A percentile compares a stretch with the other conserved stretches of the same genome.
These are phyloP conservation scores for Tricholoma saponaceum DNA, from an alignment of 768 basidiomycete species.

Conservation along the genomic window DNA sequence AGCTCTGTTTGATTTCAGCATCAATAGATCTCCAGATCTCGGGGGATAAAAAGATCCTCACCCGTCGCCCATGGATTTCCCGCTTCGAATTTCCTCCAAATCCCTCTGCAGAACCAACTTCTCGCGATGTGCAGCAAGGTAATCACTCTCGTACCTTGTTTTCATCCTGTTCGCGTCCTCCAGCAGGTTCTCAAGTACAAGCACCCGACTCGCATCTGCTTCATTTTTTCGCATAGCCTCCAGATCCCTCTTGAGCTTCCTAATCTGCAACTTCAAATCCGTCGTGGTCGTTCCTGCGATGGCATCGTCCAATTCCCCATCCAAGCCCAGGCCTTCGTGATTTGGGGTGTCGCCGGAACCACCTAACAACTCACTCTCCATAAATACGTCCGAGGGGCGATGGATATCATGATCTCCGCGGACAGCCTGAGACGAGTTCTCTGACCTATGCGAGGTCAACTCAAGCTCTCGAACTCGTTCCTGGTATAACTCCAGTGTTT, in stretches of 20 bases:
- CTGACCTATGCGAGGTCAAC: conserved; percentile 51
- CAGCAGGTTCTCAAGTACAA: conserved; percentile 88
- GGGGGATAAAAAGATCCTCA: conserved; percentile 28
- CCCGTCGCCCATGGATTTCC: conserved; percentile 83
- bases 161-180: conserved; percentile 93
- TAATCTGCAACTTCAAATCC: conserved; percentile 84
- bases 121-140: conserved; percentile 78
- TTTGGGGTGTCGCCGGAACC: conserved; percentile 28
- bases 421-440: conserved; percentile 25
- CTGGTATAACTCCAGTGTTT: conserved; percentile 85
- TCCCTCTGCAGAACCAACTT: conserved; percentile 76
- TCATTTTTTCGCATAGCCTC: conserved; percentile 70
- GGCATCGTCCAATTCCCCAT: conserved; percentile 85
- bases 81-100: conserved; percentile 85
- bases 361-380: conserved; percentile 30
- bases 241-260: conserved; percentile 77
- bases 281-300: conserved; percentile 85
- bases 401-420: conserved; percentile 16
- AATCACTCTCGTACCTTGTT: conserved; percentile 83
- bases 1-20: conserved; percentile 40
- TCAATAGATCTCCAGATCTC: not conserved
- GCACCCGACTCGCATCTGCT: conserved; percentile 67
- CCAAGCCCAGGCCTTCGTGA: conserved; percentile 57
- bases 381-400: conserved; percentile 12
- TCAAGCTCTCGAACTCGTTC: conserved; percentile 90